Percentiles rank a stretch among this genome's conserved stretches.
phyloP scores from a whole-genome alignment of 352 stramenopile species.

The Pythium monospermum region DNA sequence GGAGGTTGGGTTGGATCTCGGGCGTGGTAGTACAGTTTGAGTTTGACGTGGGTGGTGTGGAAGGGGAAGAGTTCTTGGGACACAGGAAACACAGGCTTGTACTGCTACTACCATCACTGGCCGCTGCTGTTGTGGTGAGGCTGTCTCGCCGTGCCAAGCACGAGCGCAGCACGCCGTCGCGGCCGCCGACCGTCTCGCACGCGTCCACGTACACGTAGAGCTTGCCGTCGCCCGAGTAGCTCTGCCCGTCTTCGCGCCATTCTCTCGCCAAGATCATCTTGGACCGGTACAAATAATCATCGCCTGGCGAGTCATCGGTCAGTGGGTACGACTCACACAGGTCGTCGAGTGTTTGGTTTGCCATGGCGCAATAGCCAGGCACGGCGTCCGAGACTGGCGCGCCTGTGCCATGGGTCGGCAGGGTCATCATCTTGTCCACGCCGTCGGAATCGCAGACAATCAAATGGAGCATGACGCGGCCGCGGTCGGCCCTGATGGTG shows the following conservation, averaged over 20 bases:
- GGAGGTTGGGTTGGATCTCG: constrained; percentile 25
- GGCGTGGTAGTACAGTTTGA: constrained; percentile 20
- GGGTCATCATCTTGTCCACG: constrained; percentile 1
- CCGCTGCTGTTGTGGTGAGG: too few relatives aligned
- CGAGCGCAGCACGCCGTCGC: constrained; percentile 40
- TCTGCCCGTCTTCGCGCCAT: constrained; percentile 3
- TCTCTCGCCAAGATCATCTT: constrained; percentile 20
- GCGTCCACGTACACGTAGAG: constrained; percentile 48
- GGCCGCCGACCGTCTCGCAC: constrained; percentile 45
- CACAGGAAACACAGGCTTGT: constrained; percentile 64
- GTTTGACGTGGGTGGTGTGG: background rate
- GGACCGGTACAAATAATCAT: constrained; percentile 34
- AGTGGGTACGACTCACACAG: constrained; percentile 47
- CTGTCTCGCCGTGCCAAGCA: constrained; percentile 26
- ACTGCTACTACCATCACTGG: background rate
- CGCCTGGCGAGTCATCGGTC: constrained; percentile 25
- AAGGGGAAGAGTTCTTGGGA: constrained; percentile 28
- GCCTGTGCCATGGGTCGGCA: constrained; percentile 8
- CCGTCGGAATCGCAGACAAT: constrained; percentile 33
- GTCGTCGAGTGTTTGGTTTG: constrained; percentile 42
- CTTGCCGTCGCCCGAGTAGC: constrained; percentile 14
- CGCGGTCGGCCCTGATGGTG: constrained; percentile 17
- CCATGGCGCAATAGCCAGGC: constrained; percentile 41
- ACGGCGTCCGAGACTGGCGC: constrained; percentile 3
- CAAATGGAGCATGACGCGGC: constrained; percentile 43